Conservation (phyloP, 768 basidiomycete species). For the Tricholoma saponaceum region DNA sequence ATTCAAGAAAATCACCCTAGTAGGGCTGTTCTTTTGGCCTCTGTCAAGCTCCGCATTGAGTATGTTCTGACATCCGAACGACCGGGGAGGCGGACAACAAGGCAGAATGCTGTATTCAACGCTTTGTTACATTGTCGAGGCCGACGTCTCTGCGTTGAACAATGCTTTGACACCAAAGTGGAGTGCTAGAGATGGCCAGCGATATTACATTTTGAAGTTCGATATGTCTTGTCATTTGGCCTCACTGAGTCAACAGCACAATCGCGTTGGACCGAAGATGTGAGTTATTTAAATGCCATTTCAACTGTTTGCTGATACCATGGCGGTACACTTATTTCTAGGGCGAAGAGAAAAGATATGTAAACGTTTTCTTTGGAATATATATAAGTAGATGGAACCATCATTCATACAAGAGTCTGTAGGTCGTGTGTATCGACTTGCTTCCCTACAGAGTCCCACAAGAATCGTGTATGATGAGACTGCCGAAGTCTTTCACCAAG, state of each 20-base stretch:
- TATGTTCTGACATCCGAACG: constrained; percentile 55
- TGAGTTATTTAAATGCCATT: constrained; percentile 22
- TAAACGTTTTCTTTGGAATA: too few relatives aligned
- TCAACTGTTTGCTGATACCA: background rate
- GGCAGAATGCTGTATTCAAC: constrained; percentile 4
- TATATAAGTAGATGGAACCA: too few relatives aligned
- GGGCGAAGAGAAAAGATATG: too few relatives aligned
- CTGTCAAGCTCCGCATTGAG: constrained; percentile 33
- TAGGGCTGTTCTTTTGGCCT: constrained; percentile 36
- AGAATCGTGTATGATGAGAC: too few relatives aligned
- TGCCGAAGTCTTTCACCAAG: too few relatives aligned
- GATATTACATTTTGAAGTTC: constrained; percentile 30
- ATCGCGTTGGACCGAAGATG: constrained; percentile 46
- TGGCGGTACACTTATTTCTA: too few relatives aligned
- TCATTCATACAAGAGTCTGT: too few relatives aligned
- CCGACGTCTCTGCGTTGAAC: background rate
- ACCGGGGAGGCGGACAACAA: constrained; percentile 59
- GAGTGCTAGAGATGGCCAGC: background rate
- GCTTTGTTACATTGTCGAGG: background rate
- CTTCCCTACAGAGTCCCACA: too few relatives aligned
- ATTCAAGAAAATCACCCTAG: constrained; percentile 42
- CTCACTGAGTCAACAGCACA: constrained; percentile 50
- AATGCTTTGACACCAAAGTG: background rate
- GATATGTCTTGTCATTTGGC: constrained; percentile 48
- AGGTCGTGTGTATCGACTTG: too few relatives aligned